Evolutionary conservation across 495 filamentous ascomycete species (phyloP), one percentile per base, ranked within the genome.

Genomic region (Lasiosphaeria ovina): DNA sequence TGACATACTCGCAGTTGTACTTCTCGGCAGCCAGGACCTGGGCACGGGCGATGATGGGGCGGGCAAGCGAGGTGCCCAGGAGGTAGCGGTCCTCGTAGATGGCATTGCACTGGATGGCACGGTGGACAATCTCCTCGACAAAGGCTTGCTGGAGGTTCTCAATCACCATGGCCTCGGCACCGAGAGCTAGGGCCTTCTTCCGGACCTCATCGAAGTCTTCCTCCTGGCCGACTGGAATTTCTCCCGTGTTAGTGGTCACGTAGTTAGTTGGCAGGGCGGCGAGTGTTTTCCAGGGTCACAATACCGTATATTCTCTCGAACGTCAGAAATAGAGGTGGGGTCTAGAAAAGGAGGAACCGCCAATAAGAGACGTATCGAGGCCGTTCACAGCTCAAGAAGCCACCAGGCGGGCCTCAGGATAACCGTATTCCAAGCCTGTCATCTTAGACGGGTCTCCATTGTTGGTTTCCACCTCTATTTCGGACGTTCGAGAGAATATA

Each of bases 61-160:
- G 87, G 66, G 93, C 93, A 38, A 97, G 82, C 33, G 81, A 86
- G 61, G 90, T 93, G 60, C 84, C 90, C 35, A 92, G 80, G 51
- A 92, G 85, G 77, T 92, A 92, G 57, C 86, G 80, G 67, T 88
- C 86, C 79, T 96, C 90, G 76, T 92, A 94, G 72, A 90, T 85
- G 66, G 90, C 91, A 67, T 94, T 93, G 83, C 89, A 92, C 70
- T 89, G 88, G 66, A 96, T 85, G 58, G 93, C 93, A 54, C 84
- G 88, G 84, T 88, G 93, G 77, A 91, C 91, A 12, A 96, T 81
- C 78, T 96, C 82, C 66, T 93, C 88, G 65, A 95, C 84, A 65
- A 96, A 93, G 73, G 93, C 87, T 63, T 76, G 77, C 67, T 86
- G 83, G 60, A 96, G 79, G 72, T 91, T 84, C 65, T 80, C 74